Conservation (phyloP, 352 stramenopile genomes). For the Globisporangium ultimum region DNA sequence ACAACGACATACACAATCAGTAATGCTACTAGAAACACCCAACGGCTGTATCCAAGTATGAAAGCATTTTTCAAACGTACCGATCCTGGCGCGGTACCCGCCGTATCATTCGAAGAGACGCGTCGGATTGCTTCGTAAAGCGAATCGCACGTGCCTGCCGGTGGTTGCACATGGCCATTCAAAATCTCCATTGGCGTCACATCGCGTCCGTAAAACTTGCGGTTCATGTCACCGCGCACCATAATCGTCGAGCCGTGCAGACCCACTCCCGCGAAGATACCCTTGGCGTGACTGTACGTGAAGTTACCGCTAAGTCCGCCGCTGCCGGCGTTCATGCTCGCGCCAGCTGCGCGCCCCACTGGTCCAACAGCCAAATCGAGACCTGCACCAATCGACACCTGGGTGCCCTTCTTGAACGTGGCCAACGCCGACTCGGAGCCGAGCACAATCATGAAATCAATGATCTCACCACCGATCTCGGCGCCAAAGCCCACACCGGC, state of each 20-base stretch:
- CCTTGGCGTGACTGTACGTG: constrained; percentile 85
- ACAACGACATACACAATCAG: background rate
- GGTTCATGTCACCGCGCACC: constrained; percentile 82
- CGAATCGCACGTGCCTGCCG: constrained; percentile 53
- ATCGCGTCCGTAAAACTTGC: constrained; percentile 79
- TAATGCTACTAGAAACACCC: background rate
- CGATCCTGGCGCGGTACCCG: background rate
- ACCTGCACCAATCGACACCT: constrained; percentile 75
- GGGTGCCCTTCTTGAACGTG: constrained; percentile 82
- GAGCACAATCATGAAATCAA: constrained; percentile 89
- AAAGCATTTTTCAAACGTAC: background rate
- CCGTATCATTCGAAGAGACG: constrained; percentile 20
- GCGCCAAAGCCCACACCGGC: constrained; percentile 79
- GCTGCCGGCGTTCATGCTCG: constrained; percentile 74
- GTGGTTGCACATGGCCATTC: constrained; percentile 65
- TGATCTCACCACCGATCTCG: constrained; percentile 82
- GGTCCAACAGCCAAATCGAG: constrained; percentile 76
- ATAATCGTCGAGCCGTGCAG: constrained; percentile 84
- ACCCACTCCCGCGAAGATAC: constrained; percentile 70
- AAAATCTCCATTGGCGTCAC: constrained; percentile 81
- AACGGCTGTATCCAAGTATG: background rate
- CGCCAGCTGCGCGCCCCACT: constrained; percentile 60
- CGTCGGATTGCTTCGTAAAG: constrained; percentile 70
- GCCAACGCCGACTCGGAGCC: constrained; percentile 66
- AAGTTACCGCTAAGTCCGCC: constrained; percentile 81